These are phyloP conservation scores for Aspergillus viridinutans DNA, from an alignment of 2,329 filamentous ascomycete species.

Conservation along the genomic window DNA sequence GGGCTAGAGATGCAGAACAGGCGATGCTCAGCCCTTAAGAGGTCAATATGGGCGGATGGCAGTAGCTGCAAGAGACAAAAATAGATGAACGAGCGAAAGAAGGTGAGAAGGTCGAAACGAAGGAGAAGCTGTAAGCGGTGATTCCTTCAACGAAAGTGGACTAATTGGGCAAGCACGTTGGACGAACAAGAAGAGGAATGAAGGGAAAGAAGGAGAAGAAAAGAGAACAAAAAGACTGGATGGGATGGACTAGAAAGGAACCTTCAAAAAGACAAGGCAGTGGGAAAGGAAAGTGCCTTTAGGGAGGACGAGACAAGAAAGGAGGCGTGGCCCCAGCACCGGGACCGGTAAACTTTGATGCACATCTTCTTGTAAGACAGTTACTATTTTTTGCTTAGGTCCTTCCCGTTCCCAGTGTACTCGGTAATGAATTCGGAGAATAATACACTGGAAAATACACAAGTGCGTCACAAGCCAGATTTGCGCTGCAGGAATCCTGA, in stretches of 20 bases:
- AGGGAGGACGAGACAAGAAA: conserved; percentile 28
- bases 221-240: conserved; percentile 27
- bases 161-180: conserved; percentile 30
- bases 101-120: conserved; percentile 25
- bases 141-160: conserved; percentile 17
- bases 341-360: conserved; percentile 24
- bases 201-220: conserved; percentile 34
- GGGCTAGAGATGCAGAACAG: conserved; percentile 6
- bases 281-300: conserved; percentile 16
- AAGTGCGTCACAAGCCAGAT: not conserved
- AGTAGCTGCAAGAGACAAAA: conserved; percentile 12
- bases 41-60: conserved; percentile 3
- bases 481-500: conserved; percentile 3
- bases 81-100: conserved; percentile 33
- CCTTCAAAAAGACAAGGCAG: conserved; percentile 9
- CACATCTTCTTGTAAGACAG: conserved; percentile 15
- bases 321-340: conserved; percentile 23
- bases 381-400: not conserved
- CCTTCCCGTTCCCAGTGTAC: not conserved
- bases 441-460: not conserved
- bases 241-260: not conserved
- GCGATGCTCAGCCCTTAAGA: conserved; percentile 11
- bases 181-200: conserved; percentile 14
- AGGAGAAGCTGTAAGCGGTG: conserved; percentile 27
- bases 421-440: not conserved